These are phyloP conservation scores for Coccomyxa sp. DNA, from an alignment of 139 green algal species.

Conservation along the genomic window DNA sequence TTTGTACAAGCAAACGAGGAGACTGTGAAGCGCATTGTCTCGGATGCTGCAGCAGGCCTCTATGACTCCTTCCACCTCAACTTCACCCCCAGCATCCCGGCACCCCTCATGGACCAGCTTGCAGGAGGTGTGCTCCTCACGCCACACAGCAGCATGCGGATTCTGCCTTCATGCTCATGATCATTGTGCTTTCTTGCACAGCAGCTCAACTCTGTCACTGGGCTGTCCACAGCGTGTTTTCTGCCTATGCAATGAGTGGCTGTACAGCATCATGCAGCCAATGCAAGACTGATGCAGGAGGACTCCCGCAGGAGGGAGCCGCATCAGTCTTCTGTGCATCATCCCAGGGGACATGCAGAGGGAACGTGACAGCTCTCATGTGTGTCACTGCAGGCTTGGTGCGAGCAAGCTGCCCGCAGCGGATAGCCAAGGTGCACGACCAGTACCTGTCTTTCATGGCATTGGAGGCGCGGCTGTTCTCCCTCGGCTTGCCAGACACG, in stretches of 20 bases:
- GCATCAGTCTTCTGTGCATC: too few relatives aligned
- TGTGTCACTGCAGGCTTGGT: constrained; percentile 63
- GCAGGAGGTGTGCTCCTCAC: constrained; percentile 29
- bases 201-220: too few relatives aligned
- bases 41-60: constrained; percentile 66
- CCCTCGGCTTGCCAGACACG: constrained; percentile 67
- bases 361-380: too few relatives aligned
- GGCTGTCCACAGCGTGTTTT: too few relatives aligned
- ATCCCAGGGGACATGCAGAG: too few relatives aligned
- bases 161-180: too few relatives aligned
- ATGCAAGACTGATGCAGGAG: too few relatives aligned
- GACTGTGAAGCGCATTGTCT: constrained; percentile 66
- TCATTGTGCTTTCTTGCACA: too few relatives aligned
- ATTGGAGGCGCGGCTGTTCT: constrained; percentile 88
- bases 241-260: too few relatives aligned
- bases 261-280: too few relatives aligned
- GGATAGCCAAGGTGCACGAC: constrained; percentile 81
- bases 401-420: constrained; percentile 35
- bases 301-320: too few relatives aligned
- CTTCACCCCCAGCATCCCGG: constrained; percentile 73
- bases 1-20: constrained; percentile 72
- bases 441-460: constrained; percentile 90
- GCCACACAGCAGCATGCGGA: too few relatives aligned
- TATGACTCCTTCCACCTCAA: constrained; percentile 96
- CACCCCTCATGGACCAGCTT: constrained; percentile 76